Conservation (phyloP, 2,329 filamentous ascomycete genomes). For the Colletotrichum trifolii region DNA sequence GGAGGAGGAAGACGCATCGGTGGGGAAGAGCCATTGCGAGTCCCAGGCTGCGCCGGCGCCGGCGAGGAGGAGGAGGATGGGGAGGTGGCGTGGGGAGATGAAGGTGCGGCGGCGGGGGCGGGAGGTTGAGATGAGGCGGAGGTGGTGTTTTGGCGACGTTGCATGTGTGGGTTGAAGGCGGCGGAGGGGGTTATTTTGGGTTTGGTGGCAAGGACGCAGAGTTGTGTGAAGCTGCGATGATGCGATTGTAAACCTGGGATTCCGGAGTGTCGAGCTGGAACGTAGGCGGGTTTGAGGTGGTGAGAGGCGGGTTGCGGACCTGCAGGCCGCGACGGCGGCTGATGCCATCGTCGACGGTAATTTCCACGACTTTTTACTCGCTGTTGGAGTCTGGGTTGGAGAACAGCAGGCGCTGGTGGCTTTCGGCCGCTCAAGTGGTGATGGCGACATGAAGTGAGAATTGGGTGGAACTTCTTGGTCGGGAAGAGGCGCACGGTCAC, state of each 20-base stretch:
- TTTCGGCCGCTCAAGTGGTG: not conserved
- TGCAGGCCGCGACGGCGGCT: slow-evolving; percentile 1
- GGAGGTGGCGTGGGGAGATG: slow-evolving; percentile 24
- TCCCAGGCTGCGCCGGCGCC: slow-evolving; percentile 29
- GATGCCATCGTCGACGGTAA: not conserved
- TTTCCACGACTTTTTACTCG: not conserved
- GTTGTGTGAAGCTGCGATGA: not conserved
- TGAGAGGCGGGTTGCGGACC: slow-evolving; percentile 5
- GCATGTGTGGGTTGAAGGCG: not conserved
- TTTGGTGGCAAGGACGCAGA: too few species aligned
- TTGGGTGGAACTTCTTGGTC: not conserved
- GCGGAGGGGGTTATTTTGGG: not conserved
- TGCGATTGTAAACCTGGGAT: not conserved
- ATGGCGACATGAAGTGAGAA: not conserved
- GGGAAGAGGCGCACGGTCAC: slow-evolving; percentile 17
- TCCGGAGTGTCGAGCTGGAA: not conserved
- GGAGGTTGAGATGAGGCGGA: not conserved
- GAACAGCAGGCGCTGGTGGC: not conserved
- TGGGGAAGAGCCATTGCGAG: slow-evolving; percentile 34
- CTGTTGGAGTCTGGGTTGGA: not conserved
- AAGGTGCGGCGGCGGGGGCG: slow-evolving; percentile 3
- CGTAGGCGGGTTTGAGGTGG: not conserved
- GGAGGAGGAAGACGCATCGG: slow-evolving; percentile 17
- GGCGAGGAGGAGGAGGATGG: slow-evolving; percentile 25
- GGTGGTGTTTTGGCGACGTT: not conserved